A percentile compares a stretch with the other conserved stretches of the same genome.
Conservation (phyloP, 1,284 basidiomycete genomes). For the Irpex lacteus region DNA sequence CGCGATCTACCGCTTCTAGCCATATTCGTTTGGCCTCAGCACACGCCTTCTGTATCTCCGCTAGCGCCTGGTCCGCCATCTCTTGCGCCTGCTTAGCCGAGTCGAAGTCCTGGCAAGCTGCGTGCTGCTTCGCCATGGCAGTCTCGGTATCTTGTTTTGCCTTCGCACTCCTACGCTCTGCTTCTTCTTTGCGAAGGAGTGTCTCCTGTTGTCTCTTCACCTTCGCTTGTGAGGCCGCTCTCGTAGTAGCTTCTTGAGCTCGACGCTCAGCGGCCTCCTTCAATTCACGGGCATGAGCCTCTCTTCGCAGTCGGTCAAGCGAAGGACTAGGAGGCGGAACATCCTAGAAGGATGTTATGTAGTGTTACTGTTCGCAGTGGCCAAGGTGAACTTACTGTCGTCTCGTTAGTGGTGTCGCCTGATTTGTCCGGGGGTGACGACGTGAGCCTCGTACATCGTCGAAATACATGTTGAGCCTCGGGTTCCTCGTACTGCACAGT, state of each 20-base stretch:
- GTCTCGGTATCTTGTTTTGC: background rate
- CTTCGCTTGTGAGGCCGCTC: background rate
- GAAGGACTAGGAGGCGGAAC: background rate
- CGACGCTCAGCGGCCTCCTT: background rate
- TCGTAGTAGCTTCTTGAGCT: background rate
- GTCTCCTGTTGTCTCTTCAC: background rate
- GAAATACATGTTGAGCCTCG: background rate
- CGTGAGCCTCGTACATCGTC: background rate
- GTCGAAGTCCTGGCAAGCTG: background rate
- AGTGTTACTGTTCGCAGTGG: background rate
- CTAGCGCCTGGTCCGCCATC: background rate
- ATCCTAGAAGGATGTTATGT: background rate
- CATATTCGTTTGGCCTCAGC: background rate
- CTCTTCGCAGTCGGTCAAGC: background rate
- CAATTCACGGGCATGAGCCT: background rate
- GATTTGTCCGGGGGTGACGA: background rate
- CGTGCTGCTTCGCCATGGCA: background rate
- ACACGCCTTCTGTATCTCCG: background rate
- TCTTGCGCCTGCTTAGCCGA: background rate
- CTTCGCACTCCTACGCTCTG: background rate
- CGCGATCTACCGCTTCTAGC: background rate
- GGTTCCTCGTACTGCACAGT: slow-evolving; percentile 1
- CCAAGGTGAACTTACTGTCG: background rate
- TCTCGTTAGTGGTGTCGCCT: background rate
- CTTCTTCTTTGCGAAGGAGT: background rate